Evolutionary conservation across 2,329 filamentous ascomycete species (phyloP), one percentile per base, ranked within the genome.

Genomic region (Ophiocordyceps polyrhachis-furcata): DNA sequence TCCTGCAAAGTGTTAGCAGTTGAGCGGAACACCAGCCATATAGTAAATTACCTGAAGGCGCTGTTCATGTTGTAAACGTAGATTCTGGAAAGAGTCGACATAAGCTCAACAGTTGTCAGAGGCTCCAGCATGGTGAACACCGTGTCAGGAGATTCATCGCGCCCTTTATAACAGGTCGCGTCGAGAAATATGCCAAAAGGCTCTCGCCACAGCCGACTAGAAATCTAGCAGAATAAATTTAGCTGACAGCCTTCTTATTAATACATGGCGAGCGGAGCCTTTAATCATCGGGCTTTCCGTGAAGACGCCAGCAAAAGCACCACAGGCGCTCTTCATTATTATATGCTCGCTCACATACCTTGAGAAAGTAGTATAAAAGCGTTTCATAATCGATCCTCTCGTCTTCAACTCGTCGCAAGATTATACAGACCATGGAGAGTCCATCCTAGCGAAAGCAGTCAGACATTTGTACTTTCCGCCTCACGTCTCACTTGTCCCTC

Each of bases 21-120:
- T 31, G 20, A 15, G 7, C 31, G 45, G 63, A 49, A 60, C 8
- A 28, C 25, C 25, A 28, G 25, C 25, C 9, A 11, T 7, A 7
- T 5, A 28, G 6, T 28, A 7, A 11, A 11, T 28, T 28, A 73
- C 70, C 73, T 70, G 57, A 79, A 81, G 12, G 76, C 71, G 53
- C 74, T 81, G 52, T 83, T 83, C 77, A 82, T 82, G 54, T 83
- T 83, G 59, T 83, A 82, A 15, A 83, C 67, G 50, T 82, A 83
- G 38, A 81, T 68, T 35, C 76, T 68, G 1, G 71, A 66, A 4
- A 82, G 61, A 47, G 78, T 73, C 44, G 66, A 67, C 2, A 71
- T 67, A 41, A 82, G 57, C 51, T 83, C 79, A 0, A 67, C 66
- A 0, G 79, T 78, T 4, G 74, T 76, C 3, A 83, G 65, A 12